These are phyloP conservation scores for Polygonum maritimum DNA, from an alignment of 148 eudicot species.

Conservation along the genomic window DNA sequence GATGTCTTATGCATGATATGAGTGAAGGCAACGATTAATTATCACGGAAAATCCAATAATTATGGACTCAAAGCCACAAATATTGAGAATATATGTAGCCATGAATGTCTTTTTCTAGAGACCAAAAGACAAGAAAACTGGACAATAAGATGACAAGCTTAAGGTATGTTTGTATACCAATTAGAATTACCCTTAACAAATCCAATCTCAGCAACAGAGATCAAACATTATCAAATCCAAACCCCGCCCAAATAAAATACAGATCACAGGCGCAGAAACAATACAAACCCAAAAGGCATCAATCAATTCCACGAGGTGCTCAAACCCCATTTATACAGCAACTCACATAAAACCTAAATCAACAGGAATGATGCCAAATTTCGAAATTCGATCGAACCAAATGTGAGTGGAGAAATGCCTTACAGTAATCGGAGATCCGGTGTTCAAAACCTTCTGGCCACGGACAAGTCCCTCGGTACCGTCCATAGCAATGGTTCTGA, in stretches of 20 bases:
- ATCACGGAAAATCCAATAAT: background rate
- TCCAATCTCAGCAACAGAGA: too few species aligned
- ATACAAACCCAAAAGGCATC: too few species aligned
- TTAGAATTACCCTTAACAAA: too few species aligned
- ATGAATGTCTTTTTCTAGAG: background rate
- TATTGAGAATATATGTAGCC: conserved; percentile 76
- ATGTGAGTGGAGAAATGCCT: conserved; percentile 9
- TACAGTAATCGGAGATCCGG: conserved; percentile 94
- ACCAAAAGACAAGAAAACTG: background rate
- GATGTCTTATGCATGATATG: background rate
- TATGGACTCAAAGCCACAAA: conserved; percentile 18
- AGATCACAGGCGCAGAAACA: too few species aligned
- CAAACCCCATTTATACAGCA: background rate
- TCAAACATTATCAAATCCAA: too few species aligned
- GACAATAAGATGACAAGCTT: background rate
- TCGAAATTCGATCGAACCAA: background rate
- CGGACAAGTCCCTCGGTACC: conserved; percentile 94
- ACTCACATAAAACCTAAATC: background rate
- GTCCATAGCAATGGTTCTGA: conserved; percentile 96
- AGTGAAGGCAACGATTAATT: background rate
- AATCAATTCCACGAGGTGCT: too few species aligned
- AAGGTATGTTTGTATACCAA: background rate
- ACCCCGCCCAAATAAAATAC: too few species aligned
- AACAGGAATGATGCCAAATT: background rate
- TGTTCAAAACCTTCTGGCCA: conserved; percentile 81